Base-by-base conservation (phyloP, 352 stramenopile genomes). In the Phytophthora idaei region DNA sequence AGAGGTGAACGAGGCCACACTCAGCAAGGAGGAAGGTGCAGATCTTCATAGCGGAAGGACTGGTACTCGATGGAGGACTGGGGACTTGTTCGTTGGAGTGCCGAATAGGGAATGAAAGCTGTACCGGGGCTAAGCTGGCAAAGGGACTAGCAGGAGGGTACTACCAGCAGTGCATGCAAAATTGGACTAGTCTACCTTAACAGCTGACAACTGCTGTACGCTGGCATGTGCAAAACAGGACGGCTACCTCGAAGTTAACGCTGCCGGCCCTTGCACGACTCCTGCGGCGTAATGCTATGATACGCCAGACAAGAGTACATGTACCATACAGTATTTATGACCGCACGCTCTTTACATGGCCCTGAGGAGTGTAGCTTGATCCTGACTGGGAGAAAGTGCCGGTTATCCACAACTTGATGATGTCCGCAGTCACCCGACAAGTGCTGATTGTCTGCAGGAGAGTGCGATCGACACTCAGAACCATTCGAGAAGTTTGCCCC, bases 11-110 rank as follows among this genome's bases (percentile, higher is more conserved):
- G 61, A 54, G 9, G 57, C 42, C 34, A 73, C 25, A 31, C 46
- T 64, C 15, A 21, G 52, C 32, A 37, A 76, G 12, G 39, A 71
- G 21, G 14, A 73, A 51, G 28, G 70, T 34, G 47, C 28, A 61
- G 37, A 55, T 67, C 71, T 78, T 76, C 71, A 78, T 78, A 28
- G 11, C 8, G 29, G 5, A 46, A 6, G 49, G 25, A 6, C 17
- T 34, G 39, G 29, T 14, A 32, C 48, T 25, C 8, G 31, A 12
- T 44, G 41, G 11, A 32, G 21, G 21, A 57, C 39, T 29, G 53
- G 41, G 53, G 32, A 48, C 34, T 51, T 71, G 37, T 8, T 8
- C 42, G 7, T 1, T 58, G 25, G 49, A 42, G 45, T 25, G 41
- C 25, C 29, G 58, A 74, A 74, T 42, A 45, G 32, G 27, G 58